Evolutionary conservation across 202 grass and related monocot genomes (phyloP).

Genomic region (Digitaria exilis): DNA sequence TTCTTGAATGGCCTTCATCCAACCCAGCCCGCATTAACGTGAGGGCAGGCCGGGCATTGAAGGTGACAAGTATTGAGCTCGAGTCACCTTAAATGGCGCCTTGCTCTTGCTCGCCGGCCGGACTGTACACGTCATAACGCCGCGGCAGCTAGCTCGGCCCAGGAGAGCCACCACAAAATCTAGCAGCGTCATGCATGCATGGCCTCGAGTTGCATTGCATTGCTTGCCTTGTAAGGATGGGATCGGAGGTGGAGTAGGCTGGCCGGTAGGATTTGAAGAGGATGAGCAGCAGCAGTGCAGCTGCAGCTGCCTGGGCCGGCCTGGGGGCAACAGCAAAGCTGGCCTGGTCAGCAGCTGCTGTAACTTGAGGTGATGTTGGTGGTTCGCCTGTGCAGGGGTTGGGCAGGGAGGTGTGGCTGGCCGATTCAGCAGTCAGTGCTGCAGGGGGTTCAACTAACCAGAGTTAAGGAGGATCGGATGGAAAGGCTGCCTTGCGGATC

Average conservation of each 20-base stretch:
- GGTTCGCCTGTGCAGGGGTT: constrained; percentile 32
- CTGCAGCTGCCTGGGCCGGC: neutral
- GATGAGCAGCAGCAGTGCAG: constrained; percentile 31
- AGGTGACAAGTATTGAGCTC: constrained; percentile 65
- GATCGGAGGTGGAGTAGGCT: neutral
- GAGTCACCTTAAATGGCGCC: constrained; percentile 87
- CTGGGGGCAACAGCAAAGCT: neutral
- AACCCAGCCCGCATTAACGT: constrained; percentile 70
- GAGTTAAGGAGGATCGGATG: neutral
- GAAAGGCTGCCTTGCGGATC: neutral
- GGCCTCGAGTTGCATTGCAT: neutral
- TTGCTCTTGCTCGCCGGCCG: constrained; percentile 40
- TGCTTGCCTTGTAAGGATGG: constrained; percentile 40
- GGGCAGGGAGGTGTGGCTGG: neutral
- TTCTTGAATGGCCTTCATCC: constrained; percentile 88
- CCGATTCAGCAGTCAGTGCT: neutral
- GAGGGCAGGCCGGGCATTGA: constrained; percentile 81
- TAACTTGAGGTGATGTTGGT: constrained; percentile 46
- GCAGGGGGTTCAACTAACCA: neutral
- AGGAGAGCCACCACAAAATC: constrained; percentile 65
- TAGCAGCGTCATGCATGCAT: neutral
- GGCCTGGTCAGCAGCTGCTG: constrained; percentile 1
- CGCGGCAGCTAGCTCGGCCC: constrained; percentile 25
- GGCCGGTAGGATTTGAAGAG: constrained; percentile 36
- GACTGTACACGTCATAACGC: constrained; percentile 63